A percentile compares a stretch with the other conserved stretches of the same genome.
Evolutionary conservation across 768 basidiomycete genomes (phyloP).

Genomic region (Tylopilus vinaceipallidus): DNA sequence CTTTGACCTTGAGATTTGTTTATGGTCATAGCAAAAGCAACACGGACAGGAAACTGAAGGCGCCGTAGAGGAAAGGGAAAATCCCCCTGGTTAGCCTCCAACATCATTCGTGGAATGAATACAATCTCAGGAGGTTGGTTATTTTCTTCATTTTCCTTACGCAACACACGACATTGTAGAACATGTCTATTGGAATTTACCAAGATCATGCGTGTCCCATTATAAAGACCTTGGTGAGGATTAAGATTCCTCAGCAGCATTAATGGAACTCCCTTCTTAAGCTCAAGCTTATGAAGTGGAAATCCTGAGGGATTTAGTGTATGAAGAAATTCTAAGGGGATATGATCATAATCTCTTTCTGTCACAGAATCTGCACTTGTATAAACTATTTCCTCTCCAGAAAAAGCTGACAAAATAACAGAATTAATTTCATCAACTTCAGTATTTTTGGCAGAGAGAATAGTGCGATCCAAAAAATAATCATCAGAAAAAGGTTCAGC

Average conservation of each 20-base stretch:
- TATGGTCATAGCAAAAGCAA: no score
- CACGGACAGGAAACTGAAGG: no score
- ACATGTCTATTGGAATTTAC: constrained; percentile 21
- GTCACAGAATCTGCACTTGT: constrained; percentile 32
- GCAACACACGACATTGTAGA: constrained; percentile 16
- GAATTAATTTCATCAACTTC: constrained; percentile 35
- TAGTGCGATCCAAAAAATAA: constrained; percentile 31
- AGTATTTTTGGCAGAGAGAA: constrained; percentile 29
- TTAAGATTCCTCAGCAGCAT: constrained; percentile 46
- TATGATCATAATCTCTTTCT: constrained; percentile 22
- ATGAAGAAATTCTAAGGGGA: constrained; percentile 40
- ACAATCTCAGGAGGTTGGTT: no score
- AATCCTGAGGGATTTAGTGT: constrained; percentile 37
- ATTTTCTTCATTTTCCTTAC: no score
- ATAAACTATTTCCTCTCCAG: constrained; percentile 21
- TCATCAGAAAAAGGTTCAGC: constrained; percentile 25
- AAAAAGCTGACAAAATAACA: constrained; percentile 21
- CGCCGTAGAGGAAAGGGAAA: no score
- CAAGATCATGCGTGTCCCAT: constrained; percentile 33
- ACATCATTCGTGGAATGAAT: no score
- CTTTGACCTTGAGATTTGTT: no score
- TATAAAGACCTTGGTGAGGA: constrained; percentile 36
- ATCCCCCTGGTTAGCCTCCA: no score
- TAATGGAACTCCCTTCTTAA: constrained; percentile 36
- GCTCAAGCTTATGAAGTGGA: constrained; percentile 35